A percentile compares a stretch with the other conserved stretches of the same genome.
Conservation (phyloP, 2,329 filamentous ascomycete genomes). For the Dryadomyces sulphureus region DNA sequence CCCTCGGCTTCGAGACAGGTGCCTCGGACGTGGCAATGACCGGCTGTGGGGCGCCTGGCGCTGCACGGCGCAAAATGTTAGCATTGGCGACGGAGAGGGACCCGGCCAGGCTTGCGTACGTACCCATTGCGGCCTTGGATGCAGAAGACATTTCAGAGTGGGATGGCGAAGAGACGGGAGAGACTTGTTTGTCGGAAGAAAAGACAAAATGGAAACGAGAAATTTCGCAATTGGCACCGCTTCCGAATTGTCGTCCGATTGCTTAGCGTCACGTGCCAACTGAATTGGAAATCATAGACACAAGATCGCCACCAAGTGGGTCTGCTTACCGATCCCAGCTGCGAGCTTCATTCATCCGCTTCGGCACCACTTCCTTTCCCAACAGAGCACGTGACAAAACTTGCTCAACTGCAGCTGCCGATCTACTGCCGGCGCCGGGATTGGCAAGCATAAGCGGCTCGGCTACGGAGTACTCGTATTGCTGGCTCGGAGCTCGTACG, state of each 20-base stretch:
- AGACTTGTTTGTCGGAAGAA: neutral
- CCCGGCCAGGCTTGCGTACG: slow-evolving; percentile 3
- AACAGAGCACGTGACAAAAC: too few species aligned
- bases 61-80: neutral
- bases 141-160: slow-evolving; percentile 16
- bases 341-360: too few species aligned
- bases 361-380: too few species aligned
- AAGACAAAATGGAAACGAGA: neutral
- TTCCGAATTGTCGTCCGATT: neutral
- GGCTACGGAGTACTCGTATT: too few species aligned
- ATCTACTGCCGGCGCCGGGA: too few species aligned
- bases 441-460: too few species aligned
- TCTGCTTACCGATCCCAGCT: too few species aligned
- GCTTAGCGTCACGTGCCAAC: too few species aligned
- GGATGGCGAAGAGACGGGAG: neutral
- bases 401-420: too few species aligned
- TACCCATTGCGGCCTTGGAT: slow-evolving; percentile 15
- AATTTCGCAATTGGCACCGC: neutral
- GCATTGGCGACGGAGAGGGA: neutral
- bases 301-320: too few species aligned
- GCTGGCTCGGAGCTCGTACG: too few species aligned
- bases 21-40: slow-evolving; percentile 16
- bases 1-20: slow-evolving; percentile 26
- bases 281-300: too few species aligned
- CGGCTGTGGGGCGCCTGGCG: slow-evolving; percentile 6